Conservation (phyloP, 164 flowering plant species). For the Piper betle region DNA sequence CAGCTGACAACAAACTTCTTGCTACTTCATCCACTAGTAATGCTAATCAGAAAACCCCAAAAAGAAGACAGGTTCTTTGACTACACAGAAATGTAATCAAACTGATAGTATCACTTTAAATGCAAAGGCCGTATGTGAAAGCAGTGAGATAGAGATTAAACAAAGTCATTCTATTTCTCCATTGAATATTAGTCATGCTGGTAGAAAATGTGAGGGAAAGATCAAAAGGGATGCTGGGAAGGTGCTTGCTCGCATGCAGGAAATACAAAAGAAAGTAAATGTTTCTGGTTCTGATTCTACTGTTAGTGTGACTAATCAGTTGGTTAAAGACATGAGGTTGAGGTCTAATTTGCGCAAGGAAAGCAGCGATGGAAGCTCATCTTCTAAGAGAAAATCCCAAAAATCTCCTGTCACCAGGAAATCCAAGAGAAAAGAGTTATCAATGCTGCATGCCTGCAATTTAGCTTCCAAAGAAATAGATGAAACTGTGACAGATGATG, state of each 20-base stretch:
- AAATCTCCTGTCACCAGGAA: constrained; percentile 39
- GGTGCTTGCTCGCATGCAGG: constrained; percentile 44
- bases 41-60: constrained; percentile 21
- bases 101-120: constrained; percentile 81
- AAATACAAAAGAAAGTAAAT: constrained; percentile 58
- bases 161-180: constrained; percentile 28
- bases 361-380: constrained; percentile 48
- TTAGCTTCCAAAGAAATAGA: constrained; percentile 18
- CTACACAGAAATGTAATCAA: constrained; percentile 44
- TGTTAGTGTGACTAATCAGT: constrained; percentile 28
- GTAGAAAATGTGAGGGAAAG: constrained; percentile 48
- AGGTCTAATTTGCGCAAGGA: constrained; percentile 45
- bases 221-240: constrained; percentile 76
- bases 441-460: constrained; percentile 14
- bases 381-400: constrained; percentile 32
- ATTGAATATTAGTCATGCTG: constrained; percentile 29
- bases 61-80: constrained; percentile 35
- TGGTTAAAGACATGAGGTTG: constrained; percentile 39
- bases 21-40: constrained; percentile 31
- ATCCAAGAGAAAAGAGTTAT: constrained; percentile 36
- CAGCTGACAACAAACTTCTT: constrained; percentile 27
- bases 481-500: constrained; percentile 23
- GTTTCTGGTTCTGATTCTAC: constrained; percentile 66
- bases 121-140: constrained; percentile 53
- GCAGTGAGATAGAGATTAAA: constrained; percentile 66